Evolutionary conservation across 352 stramenopile genomes (phyloP).

Genomic region (Plasmopara halstedii): DNA sequence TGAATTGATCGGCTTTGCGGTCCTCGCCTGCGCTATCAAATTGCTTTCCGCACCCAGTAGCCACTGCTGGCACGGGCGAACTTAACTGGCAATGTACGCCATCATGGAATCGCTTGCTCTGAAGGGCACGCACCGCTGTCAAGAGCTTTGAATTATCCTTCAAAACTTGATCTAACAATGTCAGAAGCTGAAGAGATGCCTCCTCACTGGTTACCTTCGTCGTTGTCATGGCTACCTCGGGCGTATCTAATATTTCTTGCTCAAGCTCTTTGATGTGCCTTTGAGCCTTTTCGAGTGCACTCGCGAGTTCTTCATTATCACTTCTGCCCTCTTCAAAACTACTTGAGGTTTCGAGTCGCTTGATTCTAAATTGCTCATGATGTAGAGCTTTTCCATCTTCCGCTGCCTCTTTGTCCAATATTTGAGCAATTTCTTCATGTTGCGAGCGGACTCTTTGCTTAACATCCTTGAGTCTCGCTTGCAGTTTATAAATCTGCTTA

Average conservation of each 20-base stretch:
- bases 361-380: conserved; percentile 22
- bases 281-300: conserved; percentile 23
- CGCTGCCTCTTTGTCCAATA: conserved; percentile 25
- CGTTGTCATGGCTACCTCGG: background rate
- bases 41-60: conserved; percentile 7
- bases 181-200: conserved; percentile 29
- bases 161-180: conserved; percentile 39
- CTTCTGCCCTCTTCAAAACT: conserved; percentile 14
- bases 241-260: conserved; percentile 15
- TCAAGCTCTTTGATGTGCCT: conserved; percentile 41
- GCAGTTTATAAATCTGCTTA: conserved; percentile 24
- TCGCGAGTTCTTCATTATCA: conserved; percentile 22
- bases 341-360: conserved; percentile 21
- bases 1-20: conserved; percentile 34
- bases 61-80: conserved; percentile 18
- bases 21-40: conserved; percentile 9
- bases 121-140: conserved; percentile 50
- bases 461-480: conserved; percentile 14
- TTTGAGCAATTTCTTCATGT: conserved; percentile 11
- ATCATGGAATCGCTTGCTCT: conserved; percentile 43
- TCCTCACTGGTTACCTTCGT: conserved; percentile 1
- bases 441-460: no score
- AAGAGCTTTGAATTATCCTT: conserved; percentile 55
- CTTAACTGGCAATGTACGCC: conserved; percentile 29
- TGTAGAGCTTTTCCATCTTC: conserved; percentile 19